Conservation (phyloP, 2,329 filamentous ascomycete genomes). For the Colletotrichum noveboracense region DNA sequence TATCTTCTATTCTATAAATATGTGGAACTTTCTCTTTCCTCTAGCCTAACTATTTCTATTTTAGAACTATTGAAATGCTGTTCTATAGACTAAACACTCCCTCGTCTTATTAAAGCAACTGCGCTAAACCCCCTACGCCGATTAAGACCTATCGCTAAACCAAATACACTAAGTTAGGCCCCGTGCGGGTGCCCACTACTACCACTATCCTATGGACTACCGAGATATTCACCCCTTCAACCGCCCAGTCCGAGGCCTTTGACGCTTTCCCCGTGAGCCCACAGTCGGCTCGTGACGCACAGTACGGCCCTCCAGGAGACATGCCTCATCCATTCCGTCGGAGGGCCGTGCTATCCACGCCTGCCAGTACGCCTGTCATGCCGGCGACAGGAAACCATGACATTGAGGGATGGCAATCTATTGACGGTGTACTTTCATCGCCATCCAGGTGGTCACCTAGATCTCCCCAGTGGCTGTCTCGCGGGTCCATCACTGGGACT, state of each 20-base stretch:
- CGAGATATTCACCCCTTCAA: neutral
- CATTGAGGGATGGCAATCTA: neutral
- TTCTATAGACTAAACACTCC: neutral
- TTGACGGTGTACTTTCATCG: neutral
- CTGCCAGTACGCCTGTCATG: neutral
- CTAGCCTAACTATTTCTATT: no score
- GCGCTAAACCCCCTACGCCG: neutral
- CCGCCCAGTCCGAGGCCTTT: neutral
- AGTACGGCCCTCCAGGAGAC: neutral
- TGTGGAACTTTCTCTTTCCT: no score
- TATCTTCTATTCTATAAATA: no score
- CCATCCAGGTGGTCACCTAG: neutral
- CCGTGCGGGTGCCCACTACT: neutral
- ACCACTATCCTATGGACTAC: neutral
- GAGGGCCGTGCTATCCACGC: neutral
- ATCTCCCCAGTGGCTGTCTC: neutral
- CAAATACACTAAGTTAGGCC: neutral
- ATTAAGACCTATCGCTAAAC: neutral
- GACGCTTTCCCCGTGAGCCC: neutral
- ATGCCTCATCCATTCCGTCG: neutral
- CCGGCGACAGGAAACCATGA: neutral
- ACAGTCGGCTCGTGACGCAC: neutral
- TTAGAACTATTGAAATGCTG: neutral
- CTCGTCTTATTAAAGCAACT: neutral
- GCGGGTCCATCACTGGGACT: neutral